Conservation (phyloP, 2,329 filamentous ascomycete genomes). For the Cordyceps militaris region DNA sequence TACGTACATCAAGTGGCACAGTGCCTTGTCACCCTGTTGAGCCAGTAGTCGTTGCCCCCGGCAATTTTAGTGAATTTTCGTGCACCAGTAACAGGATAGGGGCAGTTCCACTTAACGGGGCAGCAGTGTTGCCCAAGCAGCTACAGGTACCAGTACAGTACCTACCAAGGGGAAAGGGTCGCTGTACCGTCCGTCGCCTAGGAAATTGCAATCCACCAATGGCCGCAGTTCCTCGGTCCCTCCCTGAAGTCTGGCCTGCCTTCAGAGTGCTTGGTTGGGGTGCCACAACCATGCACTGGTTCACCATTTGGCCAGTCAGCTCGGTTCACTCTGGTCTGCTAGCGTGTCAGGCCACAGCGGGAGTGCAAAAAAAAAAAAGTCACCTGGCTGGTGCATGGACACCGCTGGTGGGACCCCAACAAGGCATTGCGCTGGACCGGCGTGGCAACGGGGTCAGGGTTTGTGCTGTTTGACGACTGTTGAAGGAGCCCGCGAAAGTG, state of each 20-base stretch:
- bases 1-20: too few species aligned
- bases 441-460: neutral
- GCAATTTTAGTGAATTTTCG: neutral
- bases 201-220: too few species aligned
- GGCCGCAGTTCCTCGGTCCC: too few species aligned
- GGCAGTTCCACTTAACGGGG: conserved; percentile 4
- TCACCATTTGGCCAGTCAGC: neutral
- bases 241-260: neutral
- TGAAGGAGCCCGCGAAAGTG: neutral
- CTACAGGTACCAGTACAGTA: neutral
- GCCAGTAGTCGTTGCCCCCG: neutral
- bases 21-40: neutral
- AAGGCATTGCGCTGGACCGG: neutral
- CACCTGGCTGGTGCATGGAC: conserved; percentile 5
- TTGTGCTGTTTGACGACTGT: neutral
- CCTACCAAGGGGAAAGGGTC: too few species aligned
- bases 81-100: neutral
- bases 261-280: too few species aligned
- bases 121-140: neutral
- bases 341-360: neutral
- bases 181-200: too few species aligned
- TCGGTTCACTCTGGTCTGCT: neutral
- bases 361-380: neutral
- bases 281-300: neutral
- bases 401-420: neutral